Base-by-base conservation (phyloP, 805 yeast genomes). In the Cyberlindnera americana region DNA sequence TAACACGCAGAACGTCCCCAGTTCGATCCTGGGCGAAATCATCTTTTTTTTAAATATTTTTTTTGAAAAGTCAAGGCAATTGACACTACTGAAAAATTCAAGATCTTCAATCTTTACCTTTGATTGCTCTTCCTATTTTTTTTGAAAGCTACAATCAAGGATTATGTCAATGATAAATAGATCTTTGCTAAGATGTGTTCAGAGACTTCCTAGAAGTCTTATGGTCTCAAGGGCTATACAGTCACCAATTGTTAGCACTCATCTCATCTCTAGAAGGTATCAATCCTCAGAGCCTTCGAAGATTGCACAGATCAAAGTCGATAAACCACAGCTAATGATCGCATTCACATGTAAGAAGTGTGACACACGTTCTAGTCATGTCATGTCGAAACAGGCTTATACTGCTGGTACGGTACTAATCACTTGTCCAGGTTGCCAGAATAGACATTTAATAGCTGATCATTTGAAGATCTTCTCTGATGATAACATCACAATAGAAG, bases 1-100 rank as follows among this genome's bases (percentile, higher is more conserved):
- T 90, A 88, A 90, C 97, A 90, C 96, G 96, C 96, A 88, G 93
- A 86, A 86, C 89, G 97, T 91, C 97, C 96, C 97, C 96, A 89
- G 97, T 91, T 91, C 97, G 96, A 91, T 88, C 97, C 97, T 90
- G 97, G 97, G 97, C 89, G 84, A 81, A 87, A 83, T 88, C 96
- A 89, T 46, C 42, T 23, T 37, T 43, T 45, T 45, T 36, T 30
- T 18, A 12, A n/a, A 16, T 21, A 9, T 19, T 19, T 27, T 16
- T 27, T 27, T 21, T n/a, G n/a, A n/a, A n/a, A n/a, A n/a, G n/a
- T n/a, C n/a, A n/a, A n/a, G n/a, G n/a, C n/a, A n/a, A n/a, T n/a
- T n/a, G n/a, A n/a, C n/a, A n/a, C n/a, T n/a, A n/a, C n/a, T n/a
- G n/a, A n/a, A n/a, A n/a, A n/a, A n/a, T n/a, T n/a, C n/a, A n/a